Evolutionary conservation across 2,329 filamentous ascomycete genomes (phyloP), one percentile per base, ranked within the genome.

Genomic region (Bipolaris cookei): DNA sequence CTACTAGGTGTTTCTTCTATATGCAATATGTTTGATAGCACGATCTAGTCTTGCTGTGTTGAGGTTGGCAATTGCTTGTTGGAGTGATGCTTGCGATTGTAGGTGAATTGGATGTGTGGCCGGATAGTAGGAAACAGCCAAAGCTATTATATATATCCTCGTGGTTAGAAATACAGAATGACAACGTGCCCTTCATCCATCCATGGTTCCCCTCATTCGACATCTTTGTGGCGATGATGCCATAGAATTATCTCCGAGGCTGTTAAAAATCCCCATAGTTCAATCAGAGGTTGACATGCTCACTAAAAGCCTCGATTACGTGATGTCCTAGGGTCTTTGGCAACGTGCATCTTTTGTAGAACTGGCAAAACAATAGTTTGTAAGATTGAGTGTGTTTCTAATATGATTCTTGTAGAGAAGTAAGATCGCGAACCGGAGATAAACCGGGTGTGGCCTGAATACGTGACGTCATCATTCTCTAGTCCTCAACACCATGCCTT

Each of bases 101-200:
- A 47, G 64, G 57, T 57, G 56, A 50, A 20, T 57, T 58, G 38
- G 35, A 50, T 57, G 21, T 61, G 50, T 51, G 38, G 47, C 62
- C 2, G 43, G 39, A 58, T 51, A 35, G 58, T 51, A 20, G 47
- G 13, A 5, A 39, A 44, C 47, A 21, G 30, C 38, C 34, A 38
- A 38, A 21, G 51, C 43, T 62, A 7, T 66, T 68, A 70, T 72
- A 73, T 69, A 68, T 14, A 30, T 7, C 21, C 32, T 41, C 16
- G 51, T 60, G 64, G 62, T 75, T 74, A 73, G 64, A 73, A 73
- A 74, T 73, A 54, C 21, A 18, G 43, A 53, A 46, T 35, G 58
- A 56, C 39, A 50, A 49, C 41, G 49, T 49, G 57, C 56, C 49
- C 18, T 54, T 62, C 46, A 52, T 35, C 54, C 51, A 50, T 51